Evolutionary conservation across 1,284 basidiomycete genomes (phyloP).

Genomic region (Ganoderma boninense): DNA sequence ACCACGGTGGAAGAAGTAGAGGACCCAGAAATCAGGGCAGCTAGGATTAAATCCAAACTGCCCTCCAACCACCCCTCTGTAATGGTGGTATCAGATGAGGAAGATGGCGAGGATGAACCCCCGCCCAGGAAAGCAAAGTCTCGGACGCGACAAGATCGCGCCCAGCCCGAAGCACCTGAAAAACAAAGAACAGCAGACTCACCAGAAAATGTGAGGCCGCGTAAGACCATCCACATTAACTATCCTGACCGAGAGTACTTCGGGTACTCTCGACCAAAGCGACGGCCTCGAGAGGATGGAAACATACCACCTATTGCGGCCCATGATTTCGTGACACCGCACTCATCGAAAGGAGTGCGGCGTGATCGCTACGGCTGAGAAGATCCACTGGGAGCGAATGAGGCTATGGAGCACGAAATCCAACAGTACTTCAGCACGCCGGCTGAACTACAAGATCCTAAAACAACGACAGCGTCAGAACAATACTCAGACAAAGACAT

Average conservation of each 20-base stretch:
- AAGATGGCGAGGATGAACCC: background rate
- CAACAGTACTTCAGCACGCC: too few species aligned
- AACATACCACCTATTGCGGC: background rate
- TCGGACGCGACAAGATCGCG: too few species aligned
- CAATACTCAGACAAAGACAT: background rate
- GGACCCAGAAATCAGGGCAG: background rate
- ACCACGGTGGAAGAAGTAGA: background rate
- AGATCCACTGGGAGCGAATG: background rate
- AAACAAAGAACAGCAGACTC: too few species aligned
- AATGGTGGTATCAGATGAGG: background rate
- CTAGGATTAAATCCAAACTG: too few species aligned
- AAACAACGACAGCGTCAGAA: background rate
- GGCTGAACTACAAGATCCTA: too few species aligned
- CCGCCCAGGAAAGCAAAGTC: too few species aligned
- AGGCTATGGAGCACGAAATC: background rate
- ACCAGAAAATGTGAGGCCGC: too few species aligned
- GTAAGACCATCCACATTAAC: background rate
- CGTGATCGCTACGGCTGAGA: background rate
- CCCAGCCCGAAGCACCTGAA: too few species aligned
- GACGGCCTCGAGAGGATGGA: background rate
- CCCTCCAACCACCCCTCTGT: background rate
- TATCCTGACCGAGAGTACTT: background rate
- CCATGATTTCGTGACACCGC: background rate
- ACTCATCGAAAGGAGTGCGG: background rate
- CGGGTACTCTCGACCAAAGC: background rate